These are phyloP conservation scores for Neofusicoccum cordaticola DNA, from an alignment of 2,329 filamentous ascomycete species.

Conservation along the genomic window DNA sequence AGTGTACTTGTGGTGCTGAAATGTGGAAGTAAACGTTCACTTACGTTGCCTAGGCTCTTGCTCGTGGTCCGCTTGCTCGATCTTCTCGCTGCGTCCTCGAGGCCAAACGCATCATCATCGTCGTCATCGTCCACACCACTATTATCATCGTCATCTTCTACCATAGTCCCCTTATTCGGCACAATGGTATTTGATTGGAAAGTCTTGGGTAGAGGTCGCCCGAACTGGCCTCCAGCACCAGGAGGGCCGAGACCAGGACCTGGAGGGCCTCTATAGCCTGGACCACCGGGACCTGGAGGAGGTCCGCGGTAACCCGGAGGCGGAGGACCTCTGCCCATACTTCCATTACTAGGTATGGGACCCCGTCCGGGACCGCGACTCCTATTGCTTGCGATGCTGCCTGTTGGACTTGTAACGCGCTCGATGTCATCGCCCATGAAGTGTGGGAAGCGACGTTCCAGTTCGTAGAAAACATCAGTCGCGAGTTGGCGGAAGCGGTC, in stretches of 20 bases:
- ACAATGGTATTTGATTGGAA: constrained; percentile 96
- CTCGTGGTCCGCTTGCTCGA: constrained; percentile 43
- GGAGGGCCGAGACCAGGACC: constrained; percentile 20
- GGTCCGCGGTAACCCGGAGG: constrained; percentile 15
- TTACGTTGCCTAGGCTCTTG: constrained; percentile 33
- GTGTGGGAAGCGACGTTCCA: constrained; percentile 83
- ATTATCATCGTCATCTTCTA: constrained; percentile 85
- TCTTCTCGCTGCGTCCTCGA: constrained; percentile 47
- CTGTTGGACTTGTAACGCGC: constrained; percentile 63
- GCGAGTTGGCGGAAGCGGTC: constrained; percentile 87
- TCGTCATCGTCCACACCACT: constrained; percentile 53
- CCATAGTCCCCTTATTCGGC: constrained; percentile 95
- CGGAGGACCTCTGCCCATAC: constrained; percentile 39
- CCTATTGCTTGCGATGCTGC: constrained; percentile 55
- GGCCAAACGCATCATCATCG: constrained; percentile 59
- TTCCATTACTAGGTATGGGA: constrained; percentile 54
- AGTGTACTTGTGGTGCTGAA: constrained; percentile 40
- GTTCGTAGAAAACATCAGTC: constrained; percentile 92
- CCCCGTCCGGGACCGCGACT: constrained; percentile 57
- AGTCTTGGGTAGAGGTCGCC: constrained; percentile 78
- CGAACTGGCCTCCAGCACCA: constrained; percentile 60
- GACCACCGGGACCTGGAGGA: constrained; percentile 21
- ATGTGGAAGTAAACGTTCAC: background rate
- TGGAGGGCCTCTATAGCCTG: constrained; percentile 21
- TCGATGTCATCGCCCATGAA: constrained; percentile 70